phyloP scores from a whole-genome alignment of 352 stramenopile genomes.

The Globisporangium orthogonon region DNA sequence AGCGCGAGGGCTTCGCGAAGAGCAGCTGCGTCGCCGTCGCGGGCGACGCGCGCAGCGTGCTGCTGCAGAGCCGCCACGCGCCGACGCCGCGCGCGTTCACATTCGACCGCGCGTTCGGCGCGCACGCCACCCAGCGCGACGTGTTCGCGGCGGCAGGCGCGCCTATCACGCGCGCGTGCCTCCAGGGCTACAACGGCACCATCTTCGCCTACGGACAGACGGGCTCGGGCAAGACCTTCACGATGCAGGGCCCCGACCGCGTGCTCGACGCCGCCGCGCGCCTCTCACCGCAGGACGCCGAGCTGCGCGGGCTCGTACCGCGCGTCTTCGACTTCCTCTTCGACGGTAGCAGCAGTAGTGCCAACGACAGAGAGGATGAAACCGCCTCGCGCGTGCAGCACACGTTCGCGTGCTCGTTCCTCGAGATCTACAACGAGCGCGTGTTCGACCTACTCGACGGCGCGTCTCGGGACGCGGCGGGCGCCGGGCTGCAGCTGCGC shows the following conservation, averaged over 20 bases:
- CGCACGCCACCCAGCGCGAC: slow-evolving; percentile 86
- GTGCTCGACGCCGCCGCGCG: slow-evolving; percentile 40
- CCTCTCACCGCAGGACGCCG: slow-evolving; percentile 25
- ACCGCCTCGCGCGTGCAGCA: slow-evolving; percentile 31
- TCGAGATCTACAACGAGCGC: slow-evolving; percentile 95
- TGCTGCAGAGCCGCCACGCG: slow-evolving; percentile 45
- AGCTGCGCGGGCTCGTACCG: slow-evolving; percentile 60
- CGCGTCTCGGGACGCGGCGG: slow-evolving; percentile 28
- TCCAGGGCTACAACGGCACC: slow-evolving; percentile 82
- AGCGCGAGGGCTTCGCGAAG: slow-evolving; percentile 41
- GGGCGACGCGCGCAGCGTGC: slow-evolving; percentile 35
- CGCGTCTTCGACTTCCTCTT: slow-evolving; percentile 85
- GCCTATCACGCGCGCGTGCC: slow-evolving; percentile 74
- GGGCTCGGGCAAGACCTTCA: slow-evolving; percentile 82
- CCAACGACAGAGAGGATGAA: neutral
- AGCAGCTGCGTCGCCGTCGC: slow-evolving; percentile 38
- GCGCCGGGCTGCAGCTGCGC: slow-evolving; percentile 46
- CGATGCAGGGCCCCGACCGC: slow-evolving; percentile 77
- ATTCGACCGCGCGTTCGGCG: slow-evolving; percentile 90
- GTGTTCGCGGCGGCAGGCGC: slow-evolving; percentile 86
- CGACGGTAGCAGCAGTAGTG: slow-evolving; percentile 21
- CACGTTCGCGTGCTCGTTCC: slow-evolving; percentile 82
- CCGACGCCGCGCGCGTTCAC: slow-evolving; percentile 49
- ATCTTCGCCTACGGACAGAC: slow-evolving; percentile 87
- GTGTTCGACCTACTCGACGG: slow-evolving; percentile 90